Evolutionary conservation across 805 yeast genomes (phyloP).

Genomic region (Lipomyces lipofer): DNA sequence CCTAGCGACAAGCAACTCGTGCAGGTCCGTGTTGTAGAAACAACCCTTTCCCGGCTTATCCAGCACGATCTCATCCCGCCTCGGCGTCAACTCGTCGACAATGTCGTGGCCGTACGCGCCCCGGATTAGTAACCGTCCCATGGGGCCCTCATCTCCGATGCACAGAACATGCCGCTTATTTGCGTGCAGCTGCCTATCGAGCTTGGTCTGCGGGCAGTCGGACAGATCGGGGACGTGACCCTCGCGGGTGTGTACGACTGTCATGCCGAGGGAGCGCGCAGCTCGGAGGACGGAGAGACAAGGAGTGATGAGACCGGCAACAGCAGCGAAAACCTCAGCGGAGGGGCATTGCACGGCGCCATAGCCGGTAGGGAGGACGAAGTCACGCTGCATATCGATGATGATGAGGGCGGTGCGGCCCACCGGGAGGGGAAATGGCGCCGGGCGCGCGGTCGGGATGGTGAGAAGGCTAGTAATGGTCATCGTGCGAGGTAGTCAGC

Average conservation of each 20-base stretch:
- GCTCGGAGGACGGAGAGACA: constrained; percentile 33
- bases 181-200: constrained; percentile 34
- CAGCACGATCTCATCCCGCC: constrained; percentile 35
- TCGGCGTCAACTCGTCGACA: constrained; percentile 39
- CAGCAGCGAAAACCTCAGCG: constrained; percentile 35
- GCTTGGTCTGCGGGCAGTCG: constrained; percentile 39
- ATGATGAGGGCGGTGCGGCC: constrained; percentile 37
- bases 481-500: constrained; percentile 1
- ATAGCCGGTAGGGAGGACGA: constrained; percentile 39
- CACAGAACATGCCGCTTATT: constrained; percentile 31
- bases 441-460: constrained; percentile 30
- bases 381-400: constrained; percentile 42
- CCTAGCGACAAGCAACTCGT: constrained; percentile 36
- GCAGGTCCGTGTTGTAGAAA: constrained; percentile 40
- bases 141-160: constrained; percentile 40
- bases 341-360: constrained; percentile 37
- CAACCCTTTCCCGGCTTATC: constrained; percentile 43
- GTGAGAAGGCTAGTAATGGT: constrained; percentile 13
- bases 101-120: constrained; percentile 42
- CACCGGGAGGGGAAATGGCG: constrained; percentile 32
- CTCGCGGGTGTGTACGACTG: constrained; percentile 40
- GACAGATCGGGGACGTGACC: constrained; percentile 39
- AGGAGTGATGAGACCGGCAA: constrained; percentile 33
- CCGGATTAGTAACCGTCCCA: constrained; percentile 39
- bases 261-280: constrained; percentile 37